phyloP scores from a whole-genome alignment of 2,329 filamentous ascomycete species.

The Fonsecaea nubica region DNA sequence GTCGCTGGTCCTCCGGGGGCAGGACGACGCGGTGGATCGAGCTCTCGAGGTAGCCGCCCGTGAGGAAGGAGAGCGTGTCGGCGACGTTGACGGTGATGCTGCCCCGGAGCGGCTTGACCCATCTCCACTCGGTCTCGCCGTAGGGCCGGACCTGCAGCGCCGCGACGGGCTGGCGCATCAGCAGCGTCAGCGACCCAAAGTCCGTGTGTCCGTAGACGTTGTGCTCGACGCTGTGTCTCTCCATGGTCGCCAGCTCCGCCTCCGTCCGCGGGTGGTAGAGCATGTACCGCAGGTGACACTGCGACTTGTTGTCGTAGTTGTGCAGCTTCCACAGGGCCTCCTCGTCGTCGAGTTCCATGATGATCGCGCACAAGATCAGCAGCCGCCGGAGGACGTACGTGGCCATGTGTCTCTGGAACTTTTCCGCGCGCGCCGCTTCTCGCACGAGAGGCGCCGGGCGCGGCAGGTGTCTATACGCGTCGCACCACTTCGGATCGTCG shows the following conservation, averaged over 20 bases:
- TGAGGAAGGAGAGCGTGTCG: constrained; percentile 56
- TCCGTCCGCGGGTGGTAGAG: constrained; percentile 58
- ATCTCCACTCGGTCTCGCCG: constrained; percentile 54
- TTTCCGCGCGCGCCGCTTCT: constrained; percentile 30
- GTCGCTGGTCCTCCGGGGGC: constrained; percentile 56
- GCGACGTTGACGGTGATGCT: constrained; percentile 59
- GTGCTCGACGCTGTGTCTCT: constrained; percentile 51
- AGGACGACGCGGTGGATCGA: constrained; percentile 57
- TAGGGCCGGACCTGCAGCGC: constrained; percentile 61
- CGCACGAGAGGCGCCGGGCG: constrained; percentile 3
- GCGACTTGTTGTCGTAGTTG: constrained; percentile 61
- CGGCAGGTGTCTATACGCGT: background rate
- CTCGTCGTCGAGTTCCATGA: constrained; percentile 57
- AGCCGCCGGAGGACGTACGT: constrained; percentile 54
- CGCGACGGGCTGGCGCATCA: constrained; percentile 64
- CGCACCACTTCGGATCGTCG: constrained; percentile 13
- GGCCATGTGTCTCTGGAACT: constrained; percentile 62
- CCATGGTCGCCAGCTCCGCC: constrained; percentile 55
- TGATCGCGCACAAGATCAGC: constrained; percentile 63
- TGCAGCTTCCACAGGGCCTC: constrained; percentile 51
- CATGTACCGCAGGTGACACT: constrained; percentile 68
- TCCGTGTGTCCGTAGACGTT: constrained; percentile 60
- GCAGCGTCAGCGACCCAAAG: constrained; percentile 61
- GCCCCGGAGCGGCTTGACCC: constrained; percentile 53
- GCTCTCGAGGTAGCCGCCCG: constrained; percentile 58